Base-by-base conservation (phyloP, 805 yeast genomes). In the Wickerhamiella shivajii region DNA sequence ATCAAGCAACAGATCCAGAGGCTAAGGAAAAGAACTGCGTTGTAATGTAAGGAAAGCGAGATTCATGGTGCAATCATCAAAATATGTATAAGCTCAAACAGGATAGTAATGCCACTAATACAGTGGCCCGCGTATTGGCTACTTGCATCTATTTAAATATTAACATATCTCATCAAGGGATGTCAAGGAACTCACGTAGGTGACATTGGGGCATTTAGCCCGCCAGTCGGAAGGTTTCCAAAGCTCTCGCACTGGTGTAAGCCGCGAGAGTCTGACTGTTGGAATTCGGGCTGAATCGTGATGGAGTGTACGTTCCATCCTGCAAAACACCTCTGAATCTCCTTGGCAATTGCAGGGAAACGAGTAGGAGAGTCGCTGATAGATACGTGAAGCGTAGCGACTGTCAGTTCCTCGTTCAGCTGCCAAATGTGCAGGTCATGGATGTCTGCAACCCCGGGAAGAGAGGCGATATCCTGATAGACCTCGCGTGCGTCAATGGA, bases 351-450 rank as follows among this genome's bases (percentile, higher is more conserved):
- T n/a, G 59, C 55, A 36, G 76, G 56, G 52, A 83, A 90, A 17
- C 69, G 63, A 36, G 67, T 70, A n/a, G 83, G 77, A 8, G 67
- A 61, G 10, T 67, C 57, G 33, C 67, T 64, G 27, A 90, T 65
- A 47, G 83, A 80, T 25, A 84, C 77, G 53, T 87, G 98, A 39
- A 90, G 64, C 1, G 94, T 77, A 1, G 96, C 95, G 51, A 87
- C 80, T 44, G 74, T 66, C 36, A 79, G 67, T 40, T 74, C 77
- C 57, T 87, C 98, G 31, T 85, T 80, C 45, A 87, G 66, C 52
- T 84, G 87, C 98, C 98, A 87, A 38, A 87, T 75, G 56, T 87
- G 98, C 64, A 87, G 75, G 57, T 87, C 98, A 55, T 87, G 98
- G 20, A 90, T 75, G 2, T 92, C 78, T 37, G 69, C 65, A 33